Conservation (phyloP, 2,329 filamentous ascomycete species). For the Talaromyces albobiverticillius region DNA sequence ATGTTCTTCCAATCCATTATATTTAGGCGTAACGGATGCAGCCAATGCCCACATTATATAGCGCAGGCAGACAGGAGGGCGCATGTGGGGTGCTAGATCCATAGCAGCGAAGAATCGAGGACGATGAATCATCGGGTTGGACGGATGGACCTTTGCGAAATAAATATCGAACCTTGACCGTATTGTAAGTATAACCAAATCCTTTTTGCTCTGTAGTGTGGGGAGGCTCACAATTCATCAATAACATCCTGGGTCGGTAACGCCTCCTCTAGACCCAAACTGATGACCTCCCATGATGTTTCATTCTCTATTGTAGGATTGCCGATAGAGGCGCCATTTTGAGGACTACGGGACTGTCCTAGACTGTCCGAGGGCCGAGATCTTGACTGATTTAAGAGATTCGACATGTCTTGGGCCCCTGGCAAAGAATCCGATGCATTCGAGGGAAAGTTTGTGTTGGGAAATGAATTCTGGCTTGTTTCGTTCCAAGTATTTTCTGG, state of each 20-base stretch:
- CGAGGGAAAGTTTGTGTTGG: conserved; percentile 18
- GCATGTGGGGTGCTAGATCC: conserved; percentile 80
- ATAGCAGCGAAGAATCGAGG: conserved; percentile 84
- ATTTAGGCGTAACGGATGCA: conserved; percentile 82
- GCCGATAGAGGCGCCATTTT: conserved; percentile 18
- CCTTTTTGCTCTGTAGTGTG: neutral
- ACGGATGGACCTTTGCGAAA: conserved; percentile 86
- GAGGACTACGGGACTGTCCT: neutral
- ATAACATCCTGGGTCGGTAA: conserved; percentile 76
- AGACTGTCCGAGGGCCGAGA: conserved; percentile 12
- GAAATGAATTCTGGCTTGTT: conserved; percentile 20
- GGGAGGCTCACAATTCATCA: conserved; percentile 72
- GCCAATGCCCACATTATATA: conserved; percentile 97
- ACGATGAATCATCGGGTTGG: conserved; percentile 83
- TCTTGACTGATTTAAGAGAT: conserved; percentile 18
- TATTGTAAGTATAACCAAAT: conserved; percentile 19
- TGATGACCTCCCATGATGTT: conserved; percentile 83
- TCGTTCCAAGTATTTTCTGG: conserved; percentile 32
- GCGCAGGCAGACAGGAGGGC: conserved; percentile 81
- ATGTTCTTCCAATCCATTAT: conserved; percentile 72
- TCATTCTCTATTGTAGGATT: conserved; percentile 30
- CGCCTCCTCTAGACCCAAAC: conserved; percentile 76
- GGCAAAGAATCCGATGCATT: conserved; percentile 31
- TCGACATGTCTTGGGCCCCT: conserved; percentile 24
- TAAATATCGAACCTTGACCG: conserved; percentile 69